Conservation (phyloP, 2,329 filamentous ascomycete species). For the Byssoonygena ceratinophila region DNA sequence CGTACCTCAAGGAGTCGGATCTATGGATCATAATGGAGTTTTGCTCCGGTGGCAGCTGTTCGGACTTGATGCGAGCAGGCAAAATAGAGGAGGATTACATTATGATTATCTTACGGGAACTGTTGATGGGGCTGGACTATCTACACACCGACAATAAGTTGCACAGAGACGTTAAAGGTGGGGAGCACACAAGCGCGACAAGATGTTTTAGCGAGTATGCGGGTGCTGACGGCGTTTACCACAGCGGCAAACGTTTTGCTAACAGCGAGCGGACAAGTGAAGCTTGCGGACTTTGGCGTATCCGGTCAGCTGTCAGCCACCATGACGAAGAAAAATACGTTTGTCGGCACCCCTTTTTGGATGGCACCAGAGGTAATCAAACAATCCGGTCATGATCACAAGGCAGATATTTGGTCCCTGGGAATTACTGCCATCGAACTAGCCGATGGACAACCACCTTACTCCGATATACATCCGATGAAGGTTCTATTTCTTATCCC, state of each 20-base stretch:
- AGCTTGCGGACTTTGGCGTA: constrained; percentile 93
- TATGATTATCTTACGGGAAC: constrained; percentile 82
- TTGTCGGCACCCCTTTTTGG: constrained; percentile 97
- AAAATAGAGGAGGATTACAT: constrained; percentile 91
- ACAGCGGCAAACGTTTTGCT: constrained; percentile 86
- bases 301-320: constrained; percentile 92
- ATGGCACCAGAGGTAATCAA: constrained; percentile 99
- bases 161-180: constrained; percentile 91
- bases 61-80: constrained; percentile 89
- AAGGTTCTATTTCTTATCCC: constrained; percentile 95
- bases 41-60: constrained; percentile 91
- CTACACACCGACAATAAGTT: constrained; percentile 91
- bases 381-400: constrained; percentile 94
- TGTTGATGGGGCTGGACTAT: constrained; percentile 84
- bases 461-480: constrained; percentile 96
- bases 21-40: constrained; percentile 99
- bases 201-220: not conserved
- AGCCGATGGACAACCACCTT: constrained; percentile 83
- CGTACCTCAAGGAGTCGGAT: constrained; percentile 89
- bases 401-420: constrained; percentile 94
- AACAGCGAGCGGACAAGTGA: constrained; percentile 84
- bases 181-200: not conserved
- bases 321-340: constrained; percentile 99
- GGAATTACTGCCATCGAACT: constrained; percentile 90
- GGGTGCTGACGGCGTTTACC: constrained; percentile 6